Conservation (phyloP, 768 basidiomycete species). For the Xanthoconium stramineum region DNA sequence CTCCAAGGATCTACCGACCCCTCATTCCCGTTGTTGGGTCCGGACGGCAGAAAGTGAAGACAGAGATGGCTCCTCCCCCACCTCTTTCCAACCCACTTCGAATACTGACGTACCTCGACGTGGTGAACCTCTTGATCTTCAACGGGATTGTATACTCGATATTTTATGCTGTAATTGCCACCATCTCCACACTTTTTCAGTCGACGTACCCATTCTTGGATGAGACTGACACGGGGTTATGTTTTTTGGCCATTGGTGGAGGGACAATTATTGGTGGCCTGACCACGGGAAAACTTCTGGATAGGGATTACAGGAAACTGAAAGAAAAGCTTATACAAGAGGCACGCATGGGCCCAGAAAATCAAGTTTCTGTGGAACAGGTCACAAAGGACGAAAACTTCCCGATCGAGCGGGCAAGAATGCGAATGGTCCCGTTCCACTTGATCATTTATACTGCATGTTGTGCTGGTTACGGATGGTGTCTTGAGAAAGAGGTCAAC, state of each 20-base stretch:
- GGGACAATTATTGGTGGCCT: conserved; percentile 64
- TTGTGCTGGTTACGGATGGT: conserved; percentile 61
- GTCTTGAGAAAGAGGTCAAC: conserved; percentile 44
- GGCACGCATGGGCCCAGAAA: conserved; percentile 21
- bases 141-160: conserved; percentile 54
- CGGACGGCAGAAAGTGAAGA: conserved; percentile 13
- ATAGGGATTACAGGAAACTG: conserved; percentile 57
- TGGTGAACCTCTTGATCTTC: conserved; percentile 42
- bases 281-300: conserved; percentile 59
- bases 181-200: conserved; percentile 50
- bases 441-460: conserved; percentile 38
- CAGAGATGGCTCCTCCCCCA: conserved; percentile 7
- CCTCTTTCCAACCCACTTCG: conserved; percentile 37
- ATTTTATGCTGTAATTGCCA: conserved; percentile 45
- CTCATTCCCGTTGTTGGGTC: conserved; percentile 24
- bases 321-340: conserved; percentile 19
- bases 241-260: conserved; percentile 72
- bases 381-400: conserved; percentile 39
- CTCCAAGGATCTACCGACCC: conserved; percentile 26
- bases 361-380: conserved; percentile 16
- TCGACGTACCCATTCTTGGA: conserved; percentile 46
- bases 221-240: conserved; percentile 61
- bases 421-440: conserved; percentile 45
- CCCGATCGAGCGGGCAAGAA: conserved; percentile 59
- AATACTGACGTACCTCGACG: conserved; percentile 37